These are phyloP conservation scores for Limonium bicolor DNA, from an alignment of 148 eudicot genomes.

Conservation along the genomic window DNA sequence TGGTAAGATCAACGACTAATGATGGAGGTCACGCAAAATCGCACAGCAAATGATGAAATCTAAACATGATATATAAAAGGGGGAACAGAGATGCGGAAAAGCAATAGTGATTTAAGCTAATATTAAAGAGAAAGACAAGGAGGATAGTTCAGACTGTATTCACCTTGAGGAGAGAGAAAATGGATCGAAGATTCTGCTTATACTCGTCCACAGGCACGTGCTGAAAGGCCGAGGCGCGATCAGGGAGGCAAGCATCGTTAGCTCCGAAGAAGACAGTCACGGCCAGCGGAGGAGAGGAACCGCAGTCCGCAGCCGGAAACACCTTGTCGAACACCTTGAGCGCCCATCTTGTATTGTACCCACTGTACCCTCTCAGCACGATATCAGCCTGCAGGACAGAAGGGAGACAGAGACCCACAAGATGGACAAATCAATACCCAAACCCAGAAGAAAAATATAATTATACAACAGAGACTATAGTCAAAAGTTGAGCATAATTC, in stretches of 20 bases:
- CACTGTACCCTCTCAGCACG: slow-evolving; percentile 75
- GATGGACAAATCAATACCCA: neutral
- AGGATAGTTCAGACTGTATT: neutral
- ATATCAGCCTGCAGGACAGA: slow-evolving; percentile 63
- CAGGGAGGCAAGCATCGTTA: slow-evolving; percentile 60
- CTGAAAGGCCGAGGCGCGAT: slow-evolving; percentile 43
- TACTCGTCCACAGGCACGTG: slow-evolving; percentile 87
- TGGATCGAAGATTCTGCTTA: slow-evolving; percentile 34
- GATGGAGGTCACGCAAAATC: too few species aligned
- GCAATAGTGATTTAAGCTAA: neutral
- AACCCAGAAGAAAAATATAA: neutral
- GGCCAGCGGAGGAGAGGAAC: slow-evolving; percentile 27
- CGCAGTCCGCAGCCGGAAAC: slow-evolving; percentile 27
- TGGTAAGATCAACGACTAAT: too few species aligned
- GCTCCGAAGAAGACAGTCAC: slow-evolving; percentile 85
- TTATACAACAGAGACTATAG: neutral
- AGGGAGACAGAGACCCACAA: neutral
- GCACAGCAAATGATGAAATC: too few species aligned
- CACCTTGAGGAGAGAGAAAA: slow-evolving; percentile 58
- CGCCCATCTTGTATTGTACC: slow-evolving; percentile 91
- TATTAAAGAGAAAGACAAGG: neutral
- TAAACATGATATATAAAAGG: too few species aligned
- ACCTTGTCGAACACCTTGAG: slow-evolving; percentile 41
- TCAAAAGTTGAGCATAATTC: neutral
- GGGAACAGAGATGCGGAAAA: neutral